Conservation (phyloP, 2,329 filamentous ascomycete species). For the Alternaria panax region DNA sequence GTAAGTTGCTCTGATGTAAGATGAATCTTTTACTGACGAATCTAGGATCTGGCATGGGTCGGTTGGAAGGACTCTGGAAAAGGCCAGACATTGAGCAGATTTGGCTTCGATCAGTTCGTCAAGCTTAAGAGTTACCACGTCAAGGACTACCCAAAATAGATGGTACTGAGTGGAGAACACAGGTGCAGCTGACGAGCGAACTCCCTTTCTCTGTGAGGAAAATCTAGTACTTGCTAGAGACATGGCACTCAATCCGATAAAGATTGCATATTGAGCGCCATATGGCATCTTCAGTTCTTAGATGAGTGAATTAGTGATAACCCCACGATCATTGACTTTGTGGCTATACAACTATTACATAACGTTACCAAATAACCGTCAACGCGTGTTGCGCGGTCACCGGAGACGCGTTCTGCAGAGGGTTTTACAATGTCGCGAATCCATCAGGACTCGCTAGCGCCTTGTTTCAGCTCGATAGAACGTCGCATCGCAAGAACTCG, state of each 20-base stretch:
- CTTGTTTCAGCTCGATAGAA: constrained; percentile 26
- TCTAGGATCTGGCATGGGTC: constrained; percentile 89
- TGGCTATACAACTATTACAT: neutral
- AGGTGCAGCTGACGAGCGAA: constrained; percentile 19
- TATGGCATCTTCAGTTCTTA: neutral
- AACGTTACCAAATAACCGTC: neutral
- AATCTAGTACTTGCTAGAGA: neutral
- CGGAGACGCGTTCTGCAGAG: constrained; percentile 24
- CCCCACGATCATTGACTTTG: neutral
- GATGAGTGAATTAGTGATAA: neutral
- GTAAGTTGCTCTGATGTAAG: constrained; percentile 63
- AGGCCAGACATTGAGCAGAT: constrained; percentile 86
- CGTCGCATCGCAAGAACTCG: constrained; percentile 29
- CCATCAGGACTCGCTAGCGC: constrained; percentile 2
- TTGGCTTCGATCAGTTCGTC: constrained; percentile 94
- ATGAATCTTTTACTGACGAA: constrained; percentile 17
- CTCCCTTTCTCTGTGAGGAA: constrained; percentile 24
- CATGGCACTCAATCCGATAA: neutral
- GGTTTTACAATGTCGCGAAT: constrained; percentile 12
- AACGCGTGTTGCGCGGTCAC: constrained; percentile 16
- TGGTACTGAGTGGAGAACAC: constrained; percentile 14
- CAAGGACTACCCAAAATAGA: constrained; percentile 74
- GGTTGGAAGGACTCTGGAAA: constrained; percentile 98
- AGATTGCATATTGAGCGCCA: neutral
- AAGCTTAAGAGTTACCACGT: constrained; percentile 96